A percentile compares a stretch with the other conserved stretches of the same genome.
These are phyloP conservation scores for Penicillium argentinense DNA, from an alignment of 495 filamentous ascomycete genomes.

Conservation along the genomic window DNA sequence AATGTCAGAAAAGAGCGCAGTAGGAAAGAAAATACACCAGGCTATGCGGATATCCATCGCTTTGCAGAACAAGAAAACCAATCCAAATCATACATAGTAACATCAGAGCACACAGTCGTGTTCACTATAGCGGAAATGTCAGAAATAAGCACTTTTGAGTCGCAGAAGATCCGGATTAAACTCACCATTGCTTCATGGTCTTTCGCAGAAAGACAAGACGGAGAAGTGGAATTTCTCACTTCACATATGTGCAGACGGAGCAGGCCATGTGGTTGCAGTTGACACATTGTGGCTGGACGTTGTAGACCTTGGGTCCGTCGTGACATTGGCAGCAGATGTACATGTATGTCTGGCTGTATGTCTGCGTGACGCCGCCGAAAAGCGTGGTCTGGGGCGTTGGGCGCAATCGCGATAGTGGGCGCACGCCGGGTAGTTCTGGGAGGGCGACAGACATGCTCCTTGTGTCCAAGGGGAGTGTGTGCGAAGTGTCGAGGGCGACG, in stretches of 20 bases:
- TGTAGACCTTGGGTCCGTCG: slow-evolving; percentile 43
- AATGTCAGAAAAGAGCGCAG: slow-evolving; percentile 5
- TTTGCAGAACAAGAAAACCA: slow-evolving; percentile 1
- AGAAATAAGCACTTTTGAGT: neutral
- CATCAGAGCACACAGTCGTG: neutral
- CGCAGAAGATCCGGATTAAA: neutral
- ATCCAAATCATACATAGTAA: neutral
- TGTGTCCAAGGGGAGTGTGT: slow-evolving; percentile 4
- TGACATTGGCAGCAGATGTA: slow-evolving; percentile 43
- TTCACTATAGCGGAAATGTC: neutral
- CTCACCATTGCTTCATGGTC: slow-evolving; percentile 6
- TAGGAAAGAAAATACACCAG: slow-evolving; percentile 12
- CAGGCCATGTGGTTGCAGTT: slow-evolving; percentile 35
- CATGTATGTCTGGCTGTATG: slow-evolving; percentile 15
- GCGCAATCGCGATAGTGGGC: slow-evolving; percentile 6
- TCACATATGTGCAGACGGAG: slow-evolving; percentile 27
- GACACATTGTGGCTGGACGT: slow-evolving; percentile 34
- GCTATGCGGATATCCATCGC: slow-evolving; percentile 11
- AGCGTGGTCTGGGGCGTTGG: neutral
- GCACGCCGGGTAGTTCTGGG: slow-evolving; percentile 11
- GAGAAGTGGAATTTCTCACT: slow-evolving; percentile 20
- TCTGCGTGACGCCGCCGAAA: neutral
- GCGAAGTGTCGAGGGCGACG: slow-evolving; percentile 4
- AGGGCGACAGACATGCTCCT: slow-evolving; percentile 6
- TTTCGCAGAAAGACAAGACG: neutral